Conservation (phyloP, 1,284 basidiomycete species). For the Pterulicium gracile region DNA sequence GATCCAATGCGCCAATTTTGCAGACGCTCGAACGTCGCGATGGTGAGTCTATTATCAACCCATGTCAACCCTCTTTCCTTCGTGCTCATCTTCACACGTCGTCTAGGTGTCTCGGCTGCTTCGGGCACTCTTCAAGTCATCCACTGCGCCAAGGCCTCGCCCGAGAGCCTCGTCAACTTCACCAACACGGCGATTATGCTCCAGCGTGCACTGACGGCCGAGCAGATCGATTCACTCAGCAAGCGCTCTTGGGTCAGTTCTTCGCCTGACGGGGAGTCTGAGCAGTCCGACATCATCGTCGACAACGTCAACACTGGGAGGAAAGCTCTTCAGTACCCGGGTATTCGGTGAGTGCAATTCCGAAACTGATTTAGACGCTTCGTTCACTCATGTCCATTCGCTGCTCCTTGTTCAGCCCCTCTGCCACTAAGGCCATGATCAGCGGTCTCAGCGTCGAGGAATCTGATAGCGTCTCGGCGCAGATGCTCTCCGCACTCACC, state of each 20-base stretch:
- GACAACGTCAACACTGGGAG: neutral
- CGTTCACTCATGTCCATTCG: neutral
- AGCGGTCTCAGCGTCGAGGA: neutral
- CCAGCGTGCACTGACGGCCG: neutral
- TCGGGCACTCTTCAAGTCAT: neutral
- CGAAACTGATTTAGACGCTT: neutral
- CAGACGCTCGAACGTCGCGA: neutral
- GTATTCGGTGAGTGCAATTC: neutral
- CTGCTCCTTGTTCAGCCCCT: neutral
- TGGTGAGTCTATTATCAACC: neutral
- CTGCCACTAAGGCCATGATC: neutral
- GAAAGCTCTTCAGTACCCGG: neutral
- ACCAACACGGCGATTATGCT: neutral
- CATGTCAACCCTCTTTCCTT: neutral
- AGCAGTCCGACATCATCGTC: neutral
- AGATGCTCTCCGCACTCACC: neutral
- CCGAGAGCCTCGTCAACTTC: neutral
- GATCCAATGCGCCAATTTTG: neutral
- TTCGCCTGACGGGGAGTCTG: neutral
- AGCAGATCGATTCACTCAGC: neutral
- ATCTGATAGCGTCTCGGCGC: neutral
- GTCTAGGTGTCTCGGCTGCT: neutral
- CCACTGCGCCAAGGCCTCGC: neutral
- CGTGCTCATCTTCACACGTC: neutral
- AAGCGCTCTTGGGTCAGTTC: slow-evolving; percentile 2